Evolutionary conservation across 495 filamentous ascomycete genomes (phyloP), one percentile per base, ranked within the genome.

Genomic region (Daldinia grandis): DNA sequence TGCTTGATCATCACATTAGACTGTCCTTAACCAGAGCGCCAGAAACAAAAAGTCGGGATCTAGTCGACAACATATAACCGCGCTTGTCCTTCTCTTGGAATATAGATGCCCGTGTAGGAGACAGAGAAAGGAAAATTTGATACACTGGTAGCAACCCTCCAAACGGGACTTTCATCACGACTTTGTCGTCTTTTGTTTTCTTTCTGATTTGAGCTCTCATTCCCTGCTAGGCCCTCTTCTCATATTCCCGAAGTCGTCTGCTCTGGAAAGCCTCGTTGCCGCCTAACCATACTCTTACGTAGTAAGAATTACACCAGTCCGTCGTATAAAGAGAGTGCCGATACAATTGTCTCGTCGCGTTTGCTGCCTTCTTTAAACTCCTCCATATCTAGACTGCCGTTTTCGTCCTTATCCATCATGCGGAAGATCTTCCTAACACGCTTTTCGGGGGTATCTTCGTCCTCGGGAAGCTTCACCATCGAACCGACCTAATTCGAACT

Each of bases 401-500:
- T 98, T 84, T 99, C 94, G 77, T 99, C 95, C 84, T 99, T 99
- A 83, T 99, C 95, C 95, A 99, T 99, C 95, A 98, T 98, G 73
- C 92, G 89, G 84, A 99, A 99, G 79, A 99, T 99, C 84, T 99
- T 99, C 76, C 85, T 88, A 28, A 99, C 95, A 53, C 96, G 92
- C 85, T 99, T 99, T 83, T 99, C 94, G 21, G 95, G 95, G 59
- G 95, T 99, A 81, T 98, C 95, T 82, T 99, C 95, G 81, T 99
- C 95, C 79, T 97, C 93, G 40, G 96, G 96, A 28, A 99, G 87
- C 80, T 98, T 98, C 76, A 98, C 95, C 95, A 99, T 99, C 10
- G 94, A 97, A 64, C 95, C 95, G 71, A 98, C 94, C 94, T 98
- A 66, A 28, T 30, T 28, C 12, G 27, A 37, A 19, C 17, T 31